Evolutionary conservation across 2,329 filamentous ascomycete genomes (phyloP).

Genomic region (Colletotrichum plurivorum): DNA sequence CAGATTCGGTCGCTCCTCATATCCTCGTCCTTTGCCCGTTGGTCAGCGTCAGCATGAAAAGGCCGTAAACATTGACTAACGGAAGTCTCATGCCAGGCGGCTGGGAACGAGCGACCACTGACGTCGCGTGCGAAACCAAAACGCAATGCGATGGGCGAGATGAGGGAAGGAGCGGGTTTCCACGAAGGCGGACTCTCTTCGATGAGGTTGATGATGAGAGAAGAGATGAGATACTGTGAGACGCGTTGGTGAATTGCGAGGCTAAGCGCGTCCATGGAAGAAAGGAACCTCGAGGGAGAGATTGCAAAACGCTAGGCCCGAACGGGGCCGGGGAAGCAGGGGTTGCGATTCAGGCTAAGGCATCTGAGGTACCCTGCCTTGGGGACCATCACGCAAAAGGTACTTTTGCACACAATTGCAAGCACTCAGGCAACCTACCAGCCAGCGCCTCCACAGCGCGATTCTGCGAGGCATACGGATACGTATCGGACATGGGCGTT

Average conservation of each 20-base stretch:
- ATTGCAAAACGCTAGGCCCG: slow-evolving; percentile 36
- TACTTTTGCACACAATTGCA: not conserved
- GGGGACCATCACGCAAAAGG: too few species aligned
- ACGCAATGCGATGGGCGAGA: slow-evolving; percentile 1
- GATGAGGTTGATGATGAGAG: slow-evolving; percentile 40
- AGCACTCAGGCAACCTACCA: slow-evolving; percentile 15
- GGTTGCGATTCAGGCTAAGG: not conserved
- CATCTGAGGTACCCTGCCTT: too few species aligned
- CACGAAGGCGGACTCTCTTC: slow-evolving; percentile 9
- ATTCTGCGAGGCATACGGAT: not conserved
- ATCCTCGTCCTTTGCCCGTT: slow-evolving; percentile 30
- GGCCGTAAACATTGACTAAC: slow-evolving; percentile 37
- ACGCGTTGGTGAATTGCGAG: slow-evolving; percentile 40
- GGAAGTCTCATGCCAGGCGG: slow-evolving; percentile 38
- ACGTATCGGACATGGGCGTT: too few species aligned
- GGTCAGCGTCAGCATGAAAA: slow-evolving; percentile 31
- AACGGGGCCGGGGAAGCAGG: slow-evolving; percentile 29
- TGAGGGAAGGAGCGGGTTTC: slow-evolving; percentile 3
- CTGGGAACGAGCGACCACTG: slow-evolving; percentile 7
- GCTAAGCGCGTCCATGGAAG: slow-evolving; percentile 40
- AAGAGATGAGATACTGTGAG: slow-evolving; percentile 40
- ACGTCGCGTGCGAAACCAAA: not conserved
- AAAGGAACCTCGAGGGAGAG: slow-evolving; percentile 37
- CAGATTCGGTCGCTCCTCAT: slow-evolving; percentile 39
- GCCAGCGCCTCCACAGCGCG: slow-evolving; percentile 14